A percentile compares a stretch with the other conserved stretches of the same genome.
Evolutionary conservation across 1,284 basidiomycete genomes (phyloP).

Genomic region (Puccinia horiana): DNA sequence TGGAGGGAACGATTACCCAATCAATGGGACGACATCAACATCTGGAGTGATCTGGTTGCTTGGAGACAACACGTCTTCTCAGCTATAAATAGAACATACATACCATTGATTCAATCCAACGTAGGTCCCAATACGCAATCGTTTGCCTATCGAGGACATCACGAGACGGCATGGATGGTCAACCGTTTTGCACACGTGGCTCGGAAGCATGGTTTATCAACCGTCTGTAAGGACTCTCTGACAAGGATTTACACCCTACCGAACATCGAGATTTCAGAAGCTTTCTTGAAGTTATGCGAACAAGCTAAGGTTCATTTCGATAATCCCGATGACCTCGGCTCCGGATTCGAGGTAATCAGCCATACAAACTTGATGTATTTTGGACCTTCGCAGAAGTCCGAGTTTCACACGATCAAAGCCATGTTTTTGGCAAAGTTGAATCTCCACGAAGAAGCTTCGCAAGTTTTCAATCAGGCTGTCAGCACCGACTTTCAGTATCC

Average conservation of each 20-base stretch:
- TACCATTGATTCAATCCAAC: constrained; percentile 73
- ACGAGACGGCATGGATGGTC: constrained; percentile 99
- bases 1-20: constrained; percentile 98
- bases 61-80: constrained; percentile 90
- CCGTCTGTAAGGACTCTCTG: constrained; percentile 91
- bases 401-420: constrained; percentile 98
- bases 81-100: constrained; percentile 95
- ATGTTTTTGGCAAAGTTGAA: constrained; percentile 94
- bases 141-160: constrained; percentile 95
- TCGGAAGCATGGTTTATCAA: constrained; percentile 90
- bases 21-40: constrained; percentile 93
- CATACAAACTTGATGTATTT: constrained; percentile 99
- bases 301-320: constrained; percentile 99
- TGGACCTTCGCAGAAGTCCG: constrained; percentile 88
- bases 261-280: constrained; percentile 99
- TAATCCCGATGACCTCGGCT: constrained; percentile 86
- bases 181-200: constrained; percentile 99
- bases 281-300: constrained; percentile 96
- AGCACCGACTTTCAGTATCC: constrained; percentile 92
- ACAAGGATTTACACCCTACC: constrained; percentile 98
- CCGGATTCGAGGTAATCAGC: constrained; percentile 96
- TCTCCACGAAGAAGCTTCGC: constrained; percentile 85
- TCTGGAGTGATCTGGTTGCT: constrained; percentile 97
- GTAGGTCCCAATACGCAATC: constrained; percentile 67
- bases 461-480: constrained; percentile 90